Evolutionary conservation across 1,284 basidiomycete species (phyloP).

Genomic region (Malassezia psittaci): DNA sequence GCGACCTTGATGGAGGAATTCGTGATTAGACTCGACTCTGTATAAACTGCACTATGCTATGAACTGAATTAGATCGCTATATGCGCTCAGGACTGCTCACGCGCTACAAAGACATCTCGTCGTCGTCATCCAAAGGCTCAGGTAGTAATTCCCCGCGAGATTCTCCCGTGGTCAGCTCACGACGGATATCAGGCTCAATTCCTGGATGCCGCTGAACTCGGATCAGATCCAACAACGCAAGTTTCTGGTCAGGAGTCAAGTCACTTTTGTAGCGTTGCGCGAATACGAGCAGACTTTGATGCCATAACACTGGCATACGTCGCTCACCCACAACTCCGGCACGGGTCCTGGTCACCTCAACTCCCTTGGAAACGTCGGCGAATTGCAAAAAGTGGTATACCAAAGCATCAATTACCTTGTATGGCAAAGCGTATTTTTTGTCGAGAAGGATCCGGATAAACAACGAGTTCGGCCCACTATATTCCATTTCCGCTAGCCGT

Average conservation of each 20-base stretch:
- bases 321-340: slow-evolving; percentile 24
- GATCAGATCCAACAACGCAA: slow-evolving; percentile 86
- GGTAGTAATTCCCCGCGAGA: slow-evolving; percentile 51
- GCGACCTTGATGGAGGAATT: too few species aligned
- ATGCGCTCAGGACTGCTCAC: background rate
- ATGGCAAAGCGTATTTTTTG: slow-evolving; percentile 96
- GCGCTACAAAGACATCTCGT: slow-evolving; percentile 18
- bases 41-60: too few species aligned
- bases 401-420: slow-evolving; percentile 92
- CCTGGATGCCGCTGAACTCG: slow-evolving; percentile 76
- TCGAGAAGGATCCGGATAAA: slow-evolving; percentile 95
- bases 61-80: too few species aligned
- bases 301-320: slow-evolving; percentile 78
- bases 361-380: slow-evolving; percentile 50
- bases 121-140: slow-evolving; percentile 39
- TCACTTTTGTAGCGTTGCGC: slow-evolving; percentile 95
- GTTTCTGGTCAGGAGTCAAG: slow-evolving; percentile 92
- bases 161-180: slow-evolving; percentile 59
- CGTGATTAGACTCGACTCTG: too few species aligned
- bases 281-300: slow-evolving; percentile 90
- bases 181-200: slow-evolving; percentile 77
- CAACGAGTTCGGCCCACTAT: slow-evolving; percentile 81
- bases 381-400: slow-evolving; percentile 97
- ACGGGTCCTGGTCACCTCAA: slow-evolving; percentile 29
- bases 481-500: slow-evolving; percentile 91